Percentiles rank a stretch among this genome's conserved stretches.
Conservation (phyloP, 148 eudicot genomes). For the Vaccinium macrocarpon region DNA sequence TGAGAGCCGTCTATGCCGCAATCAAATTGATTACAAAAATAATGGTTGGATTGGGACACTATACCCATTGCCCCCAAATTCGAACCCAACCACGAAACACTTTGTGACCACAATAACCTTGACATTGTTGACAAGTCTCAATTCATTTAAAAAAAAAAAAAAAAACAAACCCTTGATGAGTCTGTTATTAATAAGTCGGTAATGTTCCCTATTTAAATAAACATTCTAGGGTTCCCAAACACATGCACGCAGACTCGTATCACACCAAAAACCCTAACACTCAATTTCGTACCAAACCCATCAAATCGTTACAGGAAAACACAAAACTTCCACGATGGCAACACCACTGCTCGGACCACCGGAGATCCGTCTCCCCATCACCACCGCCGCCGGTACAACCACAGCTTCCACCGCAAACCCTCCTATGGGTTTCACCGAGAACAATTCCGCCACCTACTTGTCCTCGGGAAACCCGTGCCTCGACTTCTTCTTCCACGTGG, state of each 20-base stretch:
- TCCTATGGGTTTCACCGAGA: conserved; percentile 20
- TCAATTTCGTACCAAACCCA: background rate
- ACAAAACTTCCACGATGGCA: background rate
- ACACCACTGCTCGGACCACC: background rate
- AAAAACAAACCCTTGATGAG: background rate
- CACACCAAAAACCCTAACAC: background rate
- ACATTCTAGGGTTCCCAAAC: background rate
- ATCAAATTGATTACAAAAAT: no score
- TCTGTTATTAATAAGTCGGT: background rate
- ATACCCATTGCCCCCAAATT: no score
- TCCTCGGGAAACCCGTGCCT: background rate
- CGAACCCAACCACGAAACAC: background rate
- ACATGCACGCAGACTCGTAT: no score
- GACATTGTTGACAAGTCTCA: no score
- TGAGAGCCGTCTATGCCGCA: no score
- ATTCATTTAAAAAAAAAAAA: no score
- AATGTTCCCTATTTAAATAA: background rate
- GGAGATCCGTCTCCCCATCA: background rate
- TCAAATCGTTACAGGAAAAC: no score
- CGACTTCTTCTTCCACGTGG: background rate
- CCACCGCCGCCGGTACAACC: background rate
- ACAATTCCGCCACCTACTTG: conserved; percentile 15
- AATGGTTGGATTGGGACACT: no score
- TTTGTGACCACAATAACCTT: no score
- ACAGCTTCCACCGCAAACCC: background rate